Evolutionary conservation across 164 flowering plant species (phyloP).

Genomic region (Umbilicus rupestris): DNA sequence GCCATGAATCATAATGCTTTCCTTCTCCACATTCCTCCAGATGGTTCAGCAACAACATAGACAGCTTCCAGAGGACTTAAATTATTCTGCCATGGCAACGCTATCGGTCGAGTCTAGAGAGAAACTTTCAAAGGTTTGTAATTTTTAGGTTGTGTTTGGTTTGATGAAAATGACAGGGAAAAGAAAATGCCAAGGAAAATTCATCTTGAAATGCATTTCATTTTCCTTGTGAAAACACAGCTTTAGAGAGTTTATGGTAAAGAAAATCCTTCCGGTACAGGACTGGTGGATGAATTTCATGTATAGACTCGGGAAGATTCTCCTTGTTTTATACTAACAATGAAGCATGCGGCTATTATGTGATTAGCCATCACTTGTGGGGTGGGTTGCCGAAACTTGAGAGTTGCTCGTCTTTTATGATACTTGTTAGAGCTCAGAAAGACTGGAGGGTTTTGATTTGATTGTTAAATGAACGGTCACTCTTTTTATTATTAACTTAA

Average conservation of each 20-base stretch:
- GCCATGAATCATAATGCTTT: not conserved
- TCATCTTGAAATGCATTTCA: not conserved
- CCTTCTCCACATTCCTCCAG: slow-evolving; percentile 20
- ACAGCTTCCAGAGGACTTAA: slow-evolving; percentile 72
- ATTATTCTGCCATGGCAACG: slow-evolving; percentile 74
- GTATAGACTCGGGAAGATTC: no score
- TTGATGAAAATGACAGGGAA: not conserved
- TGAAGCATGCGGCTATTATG: no score
- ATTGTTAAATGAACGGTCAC: not conserved
- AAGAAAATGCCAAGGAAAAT: not conserved
- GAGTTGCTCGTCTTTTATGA: not conserved
- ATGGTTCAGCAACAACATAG: slow-evolving; percentile 74
- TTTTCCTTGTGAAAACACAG: slow-evolving; percentile 3
- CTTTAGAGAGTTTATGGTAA: no score
- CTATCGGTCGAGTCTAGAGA: slow-evolving; percentile 85
- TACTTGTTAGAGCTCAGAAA: not conserved
- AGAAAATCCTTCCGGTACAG: no score
- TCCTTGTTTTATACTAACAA: no score
- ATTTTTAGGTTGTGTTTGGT: not conserved
- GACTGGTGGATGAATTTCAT: no score
- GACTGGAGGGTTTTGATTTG: not conserved
- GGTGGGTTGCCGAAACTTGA: no score
- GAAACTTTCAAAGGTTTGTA: slow-evolving; percentile 75
- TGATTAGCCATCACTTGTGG: no score
- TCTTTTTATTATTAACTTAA: not conserved